A percentile compares a stretch with the other conserved stretches of the same genome.
phyloP scores from a whole-genome alignment of 2,329 filamentous ascomycete species.

The Mycosphaerella sp. region DNA sequence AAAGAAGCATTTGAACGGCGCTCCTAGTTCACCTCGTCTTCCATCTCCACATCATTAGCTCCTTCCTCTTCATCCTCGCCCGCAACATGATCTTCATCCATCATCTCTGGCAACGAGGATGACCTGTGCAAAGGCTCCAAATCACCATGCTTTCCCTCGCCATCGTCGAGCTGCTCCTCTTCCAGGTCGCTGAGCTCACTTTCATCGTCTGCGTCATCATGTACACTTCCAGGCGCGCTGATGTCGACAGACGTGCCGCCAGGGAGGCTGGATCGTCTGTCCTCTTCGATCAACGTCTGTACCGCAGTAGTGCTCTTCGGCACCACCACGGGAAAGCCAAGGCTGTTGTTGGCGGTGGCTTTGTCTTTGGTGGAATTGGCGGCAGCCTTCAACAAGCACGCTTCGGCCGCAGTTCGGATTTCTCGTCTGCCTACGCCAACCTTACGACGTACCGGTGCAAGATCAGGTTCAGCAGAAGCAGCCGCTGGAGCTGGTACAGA shows the following conservation, averaged over 20 bases:
- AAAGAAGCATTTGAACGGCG: neutral
- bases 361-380: conserved; percentile 8
- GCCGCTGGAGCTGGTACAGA: conserved; percentile 1
- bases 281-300: conserved; percentile 28
- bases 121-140: neutral
- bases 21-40: conserved; percentile 15
- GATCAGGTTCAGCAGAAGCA: conserved; percentile 1
- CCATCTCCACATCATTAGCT: conserved; percentile 35
- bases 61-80: conserved; percentile 27
- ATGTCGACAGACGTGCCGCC: conserved; percentile 38
- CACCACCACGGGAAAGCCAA: neutral
- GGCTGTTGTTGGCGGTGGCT: neutral
- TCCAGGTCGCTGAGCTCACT: conserved; percentile 49
- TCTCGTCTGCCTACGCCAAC: conserved; percentile 56
- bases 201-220: conserved; percentile 50
- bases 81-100: neutral
- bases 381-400: conserved; percentile 40
- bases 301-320: conserved; percentile 11
- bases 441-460: conserved; percentile 36
- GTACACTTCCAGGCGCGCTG: conserved; percentile 51
- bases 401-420: conserved; percentile 53
- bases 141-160: too few species aligned
- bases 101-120: neutral
- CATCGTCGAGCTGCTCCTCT: too few species aligned
- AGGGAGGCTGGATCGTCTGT: conserved; percentile 10